Evolutionary conservation across 164 flowering plant genomes (phyloP).

Genomic region (Aristolochia contorta): DNA sequence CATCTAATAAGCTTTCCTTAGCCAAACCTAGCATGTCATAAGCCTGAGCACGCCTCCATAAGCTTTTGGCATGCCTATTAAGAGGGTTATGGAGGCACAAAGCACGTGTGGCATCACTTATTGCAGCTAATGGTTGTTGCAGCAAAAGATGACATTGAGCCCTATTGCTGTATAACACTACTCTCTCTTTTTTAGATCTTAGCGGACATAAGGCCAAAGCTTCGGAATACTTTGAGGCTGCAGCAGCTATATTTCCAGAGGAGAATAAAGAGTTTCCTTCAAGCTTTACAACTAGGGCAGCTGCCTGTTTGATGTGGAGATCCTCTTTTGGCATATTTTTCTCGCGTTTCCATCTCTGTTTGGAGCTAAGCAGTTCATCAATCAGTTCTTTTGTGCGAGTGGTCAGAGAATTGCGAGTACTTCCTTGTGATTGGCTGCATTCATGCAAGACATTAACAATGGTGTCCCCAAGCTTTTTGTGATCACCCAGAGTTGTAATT

Average conservation of each 20-base stretch:
- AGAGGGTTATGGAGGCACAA: conserved; percentile 86
- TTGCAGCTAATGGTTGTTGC: conserved; percentile 88
- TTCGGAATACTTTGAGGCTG: conserved; percentile 90
- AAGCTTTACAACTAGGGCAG: conserved; percentile 89
- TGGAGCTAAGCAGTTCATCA: conserved; percentile 59
- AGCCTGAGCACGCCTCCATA: conserved; percentile 98
- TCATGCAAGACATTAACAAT: conserved; percentile 77
- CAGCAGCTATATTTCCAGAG: conserved; percentile 88
- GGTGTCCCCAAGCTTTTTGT: conserved; percentile 88
- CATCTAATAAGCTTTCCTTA: conserved; percentile 95
- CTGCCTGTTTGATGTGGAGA: conserved; percentile 96
- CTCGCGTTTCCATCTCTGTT: conserved; percentile 82
- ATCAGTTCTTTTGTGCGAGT: conserved; percentile 51
- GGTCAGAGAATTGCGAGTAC: conserved; percentile 46
- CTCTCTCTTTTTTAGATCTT: conserved; percentile 85
- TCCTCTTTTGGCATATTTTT: conserved; percentile 96
- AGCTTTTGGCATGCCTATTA: conserved; percentile 93
- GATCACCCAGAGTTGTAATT: conserved; percentile 74
- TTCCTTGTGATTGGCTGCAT: conserved; percentile 57
- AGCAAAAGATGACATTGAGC: conserved; percentile 91
- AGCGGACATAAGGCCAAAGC: conserved; percentile 84
- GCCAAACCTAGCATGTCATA: conserved; percentile 96
- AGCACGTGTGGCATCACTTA: conserved; percentile 94
- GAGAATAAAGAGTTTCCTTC: conserved; percentile 98
- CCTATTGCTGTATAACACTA: conserved; percentile 84